Base-by-base conservation (phyloP, 495 filamentous ascomycete genomes). In the Penicillium lagena region DNA sequence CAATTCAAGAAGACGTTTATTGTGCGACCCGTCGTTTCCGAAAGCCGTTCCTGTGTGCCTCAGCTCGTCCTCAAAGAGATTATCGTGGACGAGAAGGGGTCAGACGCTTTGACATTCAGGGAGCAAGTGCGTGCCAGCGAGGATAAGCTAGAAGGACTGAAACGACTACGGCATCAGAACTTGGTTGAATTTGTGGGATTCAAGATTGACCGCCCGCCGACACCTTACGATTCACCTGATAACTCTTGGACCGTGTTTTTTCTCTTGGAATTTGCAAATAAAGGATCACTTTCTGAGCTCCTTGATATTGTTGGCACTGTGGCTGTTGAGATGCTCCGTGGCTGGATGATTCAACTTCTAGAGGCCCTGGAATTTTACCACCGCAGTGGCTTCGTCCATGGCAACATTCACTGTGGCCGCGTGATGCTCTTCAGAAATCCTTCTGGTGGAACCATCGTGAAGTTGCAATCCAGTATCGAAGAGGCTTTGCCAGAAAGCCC, bases 301-400 rank as follows among this genome's bases (percentile, higher is more conserved):
- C 72, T 98, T 39, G 85, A 88, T 32, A 75, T 90, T 39, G 79
- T 87, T 28, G 86, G 82, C 29, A 76, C 75, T n/a, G 64, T 95
- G 35, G 78, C 82, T 28, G 74, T 83, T 31, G 78, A 78, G 47
- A 87, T 81, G 51, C 80, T 86, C 32, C 82, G 89, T 37, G 77
- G 86, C 40, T 96, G 89, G 87, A 89, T 87, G 35, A 83, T 88
- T 37, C 86, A 91, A 51, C 71, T 98, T n/a, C 80, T 98, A 22
- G 87, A 96, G 61, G 93, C 81, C 0, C 72, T 97, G 28, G 87
- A 90, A 37, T 91, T 83, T 59, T 78, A 91, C 42, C 91, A 96
- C 58, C 80, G 79, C 41, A 81, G 86, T 55, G 89, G 88, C 12
- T 73, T 93, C 32, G 70, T 88, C 15, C 94, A 97, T 61, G 82